Percentiles rank a stretch among this genome's conserved stretches.
These are phyloP conservation scores for Penicillium sp. DNA, from an alignment of 2,329 filamentous ascomycete genomes.

Conservation along the genomic window DNA sequence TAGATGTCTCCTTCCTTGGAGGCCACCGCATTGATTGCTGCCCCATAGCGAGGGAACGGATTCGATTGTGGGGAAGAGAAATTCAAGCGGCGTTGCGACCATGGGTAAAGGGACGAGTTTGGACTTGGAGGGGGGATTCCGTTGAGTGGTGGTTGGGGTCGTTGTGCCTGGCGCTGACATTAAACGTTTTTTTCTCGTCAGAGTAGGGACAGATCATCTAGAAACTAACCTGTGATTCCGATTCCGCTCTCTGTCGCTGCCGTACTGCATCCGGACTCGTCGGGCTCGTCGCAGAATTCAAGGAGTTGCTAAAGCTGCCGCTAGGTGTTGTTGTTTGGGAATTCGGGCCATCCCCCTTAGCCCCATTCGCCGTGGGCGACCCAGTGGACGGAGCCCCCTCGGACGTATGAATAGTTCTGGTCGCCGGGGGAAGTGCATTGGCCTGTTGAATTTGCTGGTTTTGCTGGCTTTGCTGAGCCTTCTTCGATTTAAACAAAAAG, in stretches of 20 bases:
- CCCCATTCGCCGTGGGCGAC: constrained; percentile 51
- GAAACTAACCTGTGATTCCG: constrained; percentile 54
- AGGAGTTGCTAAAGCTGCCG: constrained; percentile 64
- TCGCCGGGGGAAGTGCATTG: constrained; percentile 52
- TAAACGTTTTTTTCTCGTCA: not conserved
- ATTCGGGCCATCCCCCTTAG: constrained; percentile 35
- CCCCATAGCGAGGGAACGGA: constrained; percentile 94
- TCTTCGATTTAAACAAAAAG: constrained; percentile 81
- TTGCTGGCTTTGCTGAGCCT: constrained; percentile 60
- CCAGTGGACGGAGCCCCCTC: constrained; percentile 49
- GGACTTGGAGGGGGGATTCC: constrained; percentile 52
- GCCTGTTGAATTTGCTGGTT: constrained; percentile 1
- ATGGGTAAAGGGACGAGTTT: constrained; percentile 86
- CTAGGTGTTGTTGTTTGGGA: constrained; percentile 67
- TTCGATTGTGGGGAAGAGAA: constrained; percentile 79
- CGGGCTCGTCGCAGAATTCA: constrained; percentile 67
- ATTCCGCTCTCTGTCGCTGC: constrained; percentile 55
- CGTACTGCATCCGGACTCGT: constrained; percentile 66
- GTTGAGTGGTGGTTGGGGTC: constrained; percentile 56
- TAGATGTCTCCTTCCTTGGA: constrained; percentile 98
- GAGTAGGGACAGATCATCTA: not conserved
- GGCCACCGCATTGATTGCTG: constrained; percentile 86
- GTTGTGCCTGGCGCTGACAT: constrained; percentile 26
- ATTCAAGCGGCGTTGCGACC: constrained; percentile 85
- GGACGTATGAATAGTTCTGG: constrained; percentile 57